Evolutionary conservation across 768 basidiomycete genomes (phyloP).

Genomic region (Mycena floridula): DNA sequence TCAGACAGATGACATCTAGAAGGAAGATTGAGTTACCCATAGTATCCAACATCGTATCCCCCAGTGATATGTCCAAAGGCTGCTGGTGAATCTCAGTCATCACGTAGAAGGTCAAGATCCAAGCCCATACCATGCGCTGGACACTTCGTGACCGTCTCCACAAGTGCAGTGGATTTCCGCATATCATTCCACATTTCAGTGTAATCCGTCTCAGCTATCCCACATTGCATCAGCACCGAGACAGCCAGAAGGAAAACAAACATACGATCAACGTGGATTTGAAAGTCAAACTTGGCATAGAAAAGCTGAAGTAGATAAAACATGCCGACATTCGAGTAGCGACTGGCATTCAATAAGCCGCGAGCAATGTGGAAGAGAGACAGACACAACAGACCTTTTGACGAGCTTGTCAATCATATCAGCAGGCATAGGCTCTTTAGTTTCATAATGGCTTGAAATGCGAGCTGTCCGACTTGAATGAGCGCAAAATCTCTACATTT

Average conservation of each 20-base stretch:
- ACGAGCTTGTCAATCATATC: slow-evolving; percentile 78
- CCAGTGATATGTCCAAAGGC: slow-evolving; percentile 74
- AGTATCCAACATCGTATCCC: slow-evolving; percentile 68
- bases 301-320: slow-evolving; percentile 81
- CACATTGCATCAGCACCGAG: too few species aligned
- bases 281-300: slow-evolving; percentile 78
- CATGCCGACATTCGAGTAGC: slow-evolving; percentile 78
- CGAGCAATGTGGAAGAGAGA: too few species aligned
- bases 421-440: slow-evolving; percentile 59
- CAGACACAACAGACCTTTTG: slow-evolving; percentile 43
- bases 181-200: slow-evolving; percentile 77
- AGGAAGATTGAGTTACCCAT: slow-evolving; percentile 35
- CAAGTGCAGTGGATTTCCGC: slow-evolving; percentile 62
- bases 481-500: too few species aligned
- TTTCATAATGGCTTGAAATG: slow-evolving; percentile 81
- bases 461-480: too few species aligned
- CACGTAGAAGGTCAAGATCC: background rate
- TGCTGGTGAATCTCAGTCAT: slow-evolving; percentile 18
- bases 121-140: slow-evolving; percentile 54
- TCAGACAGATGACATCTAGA: background rate
- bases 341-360: slow-evolving; percentile 26
- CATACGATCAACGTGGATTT: too few species aligned
- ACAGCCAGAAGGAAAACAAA: too few species aligned
- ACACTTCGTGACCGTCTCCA: slow-evolving; percentile 50
- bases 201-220: slow-evolving; percentile 56